phyloP scores from a whole-genome alignment of 148 eudicot species.

The Heliosperma pusillum region DNA sequence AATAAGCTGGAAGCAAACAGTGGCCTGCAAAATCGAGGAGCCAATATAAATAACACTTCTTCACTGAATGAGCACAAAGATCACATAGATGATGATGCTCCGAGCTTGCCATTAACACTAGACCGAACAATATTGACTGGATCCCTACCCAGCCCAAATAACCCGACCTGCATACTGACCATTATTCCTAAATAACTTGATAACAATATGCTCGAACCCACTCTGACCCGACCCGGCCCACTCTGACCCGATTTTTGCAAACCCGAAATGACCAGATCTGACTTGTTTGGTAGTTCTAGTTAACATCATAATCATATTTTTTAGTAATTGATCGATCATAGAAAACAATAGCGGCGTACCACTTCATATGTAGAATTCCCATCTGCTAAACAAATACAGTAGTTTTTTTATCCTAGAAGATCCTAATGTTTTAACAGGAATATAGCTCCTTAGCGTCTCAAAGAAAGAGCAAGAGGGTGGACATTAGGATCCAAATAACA shows the following conservation, averaged over 20 bases:
- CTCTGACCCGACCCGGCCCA: too few relatives aligned
- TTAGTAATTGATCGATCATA: neutral
- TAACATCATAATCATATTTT: neutral
- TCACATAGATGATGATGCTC: neutral
- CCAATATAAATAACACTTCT: slow-evolving; percentile 7
- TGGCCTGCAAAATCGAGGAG: slow-evolving; percentile 55
- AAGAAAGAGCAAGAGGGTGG: neutral
- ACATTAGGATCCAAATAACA: neutral
- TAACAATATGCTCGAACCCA: too few relatives aligned
- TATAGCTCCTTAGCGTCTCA: neutral
- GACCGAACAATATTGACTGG: too few relatives aligned
- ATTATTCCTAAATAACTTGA: too few relatives aligned
- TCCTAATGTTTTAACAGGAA: neutral
- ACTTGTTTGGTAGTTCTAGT: too few relatives aligned
- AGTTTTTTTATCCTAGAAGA: neutral
- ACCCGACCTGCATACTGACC: too few relatives aligned
- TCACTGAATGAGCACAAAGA: slow-evolving; percentile 6
- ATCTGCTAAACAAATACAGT: neutral
- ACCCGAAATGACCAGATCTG: too few relatives aligned
- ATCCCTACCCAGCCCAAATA: too few relatives aligned
- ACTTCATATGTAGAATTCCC: neutral
- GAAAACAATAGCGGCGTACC: neutral
- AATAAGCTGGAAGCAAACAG: slow-evolving; percentile 68
- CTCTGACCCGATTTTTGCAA: too few relatives aligned
- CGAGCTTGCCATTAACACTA: neutral